Evolutionary conservation across 306 rosid genomes (phyloP), one percentile per base, ranked within the genome.

Genomic region (Trifolium repens): DNA sequence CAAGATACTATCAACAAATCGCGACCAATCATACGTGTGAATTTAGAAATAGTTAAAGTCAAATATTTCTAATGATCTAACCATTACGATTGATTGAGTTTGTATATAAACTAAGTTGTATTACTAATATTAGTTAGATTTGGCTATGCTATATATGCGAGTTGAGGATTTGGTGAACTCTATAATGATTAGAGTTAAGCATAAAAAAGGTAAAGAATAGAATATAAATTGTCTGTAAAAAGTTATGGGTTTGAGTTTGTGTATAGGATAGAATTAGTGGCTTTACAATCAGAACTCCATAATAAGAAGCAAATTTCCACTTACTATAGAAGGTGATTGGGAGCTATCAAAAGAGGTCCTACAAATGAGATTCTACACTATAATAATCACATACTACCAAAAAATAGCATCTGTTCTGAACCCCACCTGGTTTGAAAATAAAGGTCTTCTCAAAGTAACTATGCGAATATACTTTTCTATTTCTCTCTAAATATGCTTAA

Each of bases 321-420:
- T 53, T 42, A 39, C 71, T 77, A 26, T 69, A 59, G 72, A 72
- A 71, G 87, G 62, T 85, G 82, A 84, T 82, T 73, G 78, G 81
- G 46, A 74, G 84, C 80, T 86, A 27, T 73, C 52, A 14, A 47
- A 64, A 42, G 86, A 83, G 91, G 89, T 75, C 92, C 88, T 74
- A 63, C 83, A 62, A 35, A 62, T 57, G 76, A 84, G 83, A 79
- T 90, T 86, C 87, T 52, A 69, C 74, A 74, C 64, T 86, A 73
- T 61, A 79, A 39, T 80, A 83, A 69, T 78, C 79, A 83, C 80
- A 60, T 64, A 67, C 82, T 79, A 74, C 53, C 80, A 80, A 82
- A 78, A 77, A 72, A 74, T 80, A 82, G 86, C 87, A 87, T 85
- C 89, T 72, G 86, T 85, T 85, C 86, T 74, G 60, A 85, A 72